Base-by-base conservation (phyloP, 2,329 filamentous ascomycete genomes). In the Pseudogymnoascus sp. region DNA sequence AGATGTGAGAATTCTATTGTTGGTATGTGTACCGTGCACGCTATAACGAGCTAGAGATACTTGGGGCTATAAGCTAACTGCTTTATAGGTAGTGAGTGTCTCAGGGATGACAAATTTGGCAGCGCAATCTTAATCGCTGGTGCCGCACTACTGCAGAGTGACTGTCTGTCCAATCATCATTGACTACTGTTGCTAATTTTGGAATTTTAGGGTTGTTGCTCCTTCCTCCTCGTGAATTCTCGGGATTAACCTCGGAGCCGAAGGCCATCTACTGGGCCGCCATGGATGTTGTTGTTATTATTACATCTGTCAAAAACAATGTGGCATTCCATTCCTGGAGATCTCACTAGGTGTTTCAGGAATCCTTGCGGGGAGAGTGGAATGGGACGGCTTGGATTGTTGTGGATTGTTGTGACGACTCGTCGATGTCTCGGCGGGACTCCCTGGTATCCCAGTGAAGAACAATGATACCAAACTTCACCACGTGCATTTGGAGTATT, bases 91-190 rank as follows among this genome's bases (percentile, higher is more conserved):
- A 43, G 40, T 43, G 40, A 23, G 18, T 43, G 40, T 43, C 40
- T 43, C 40, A 43, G 40, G 40, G 40, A 43, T 43, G 40, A 43
- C 40, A 43, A 43, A 43, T 43, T 43, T 43, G 40, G 40, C 40
- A 43, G 16, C 18, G 18, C 40, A 43, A 43, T 43, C 40, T 43
- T 43, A 43, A 43, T 23, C 5, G 11, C 18, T 23, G 40, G 40
- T 43, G 40, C 40, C 18, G 18, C 40, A 43, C 40, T 43, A 23
- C 18, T 43, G 11, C 18, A 43, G n/a, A 43, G 40, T 23, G 6
- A 14, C 40, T 43, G 9, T 21, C 11, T 23, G 18, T 21, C 40
- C 40, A 43, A 43, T 43, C 40, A 43, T 5, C 18, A 9, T 14
- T 11, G 18, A 43, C 11, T 23, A 14, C 9, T 43, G 40, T 43